Evolutionary conservation across 202 grass and related monocot species (phyloP), one percentile per base, ranked within the genome.

Genomic region (Saccharum hybrid): DNA sequence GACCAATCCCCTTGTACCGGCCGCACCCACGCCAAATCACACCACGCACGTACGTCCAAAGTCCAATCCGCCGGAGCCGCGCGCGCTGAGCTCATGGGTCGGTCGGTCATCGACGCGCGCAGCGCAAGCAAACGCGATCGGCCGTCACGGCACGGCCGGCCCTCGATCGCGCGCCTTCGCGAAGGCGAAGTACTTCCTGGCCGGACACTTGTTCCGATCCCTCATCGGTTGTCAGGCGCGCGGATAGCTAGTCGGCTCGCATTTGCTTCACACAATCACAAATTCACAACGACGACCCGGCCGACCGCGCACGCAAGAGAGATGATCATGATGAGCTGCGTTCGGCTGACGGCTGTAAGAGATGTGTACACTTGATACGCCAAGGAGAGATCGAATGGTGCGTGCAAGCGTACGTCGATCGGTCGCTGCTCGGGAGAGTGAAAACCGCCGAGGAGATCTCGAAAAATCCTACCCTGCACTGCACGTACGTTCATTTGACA

Each of bases 41-140:
- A 26, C 61, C 71, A 57, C 59, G 36, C 41, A 28, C 4, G 1
- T 4, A 4, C 1, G 7, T 7, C 1, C 4, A 22, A 22, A n/a
- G 57, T 10, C 59, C 22, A 0, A 11, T 28, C 9, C n/a, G n/a
- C 54, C 10, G 23, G 11, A 4, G 46, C 54, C 73, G 61, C 60
- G 61, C 11, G 60, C 76, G 26, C 9, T 66, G 62, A 79, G 82
- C 48, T 69, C 73, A 69, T 2, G 16, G 5, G 8, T 28, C 59
- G 10, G 19, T 21, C 38, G 66, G 73, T 69, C 74, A 19, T 71
- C 74, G 14, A 46, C 65, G 51, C 72, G 63, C 82, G 30, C 73
- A 84, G 63, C 82, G 30, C 73, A 84, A 84, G 73, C 82, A 46
- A 84, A 68, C 23, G 23, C 33, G 7, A 2, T 19, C 51, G 60